These are phyloP conservation scores for Candida buenavistaensis DNA, from an alignment of 1,139 yeast species.

Conservation along the genomic window DNA sequence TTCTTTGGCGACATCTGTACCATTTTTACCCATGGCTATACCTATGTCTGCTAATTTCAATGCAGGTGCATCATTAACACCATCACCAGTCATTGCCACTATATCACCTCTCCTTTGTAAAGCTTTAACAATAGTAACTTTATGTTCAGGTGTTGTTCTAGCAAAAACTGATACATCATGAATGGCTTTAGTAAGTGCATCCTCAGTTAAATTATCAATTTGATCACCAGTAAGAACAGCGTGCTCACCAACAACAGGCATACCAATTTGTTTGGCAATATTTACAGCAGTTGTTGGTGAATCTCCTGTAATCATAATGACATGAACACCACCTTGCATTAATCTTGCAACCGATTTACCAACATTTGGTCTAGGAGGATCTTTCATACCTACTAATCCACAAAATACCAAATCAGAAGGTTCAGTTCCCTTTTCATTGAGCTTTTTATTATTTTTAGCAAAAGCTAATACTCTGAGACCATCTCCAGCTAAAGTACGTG, in stretches of 20 bases:
- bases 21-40: conserved; percentile 94
- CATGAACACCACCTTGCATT: conserved; percentile 90
- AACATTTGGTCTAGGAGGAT: conserved; percentile 92
- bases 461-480: conserved; percentile 87
- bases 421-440: conserved; percentile 25
- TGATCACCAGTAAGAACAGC: conserved; percentile 83
- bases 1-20: conserved; percentile 98
- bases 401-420: conserved; percentile 68
- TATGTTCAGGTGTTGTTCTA: conserved; percentile 95
- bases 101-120: conserved; percentile 90
- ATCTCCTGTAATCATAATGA: conserved; percentile 97
- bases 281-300: conserved; percentile 89
- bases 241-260: conserved; percentile 68
- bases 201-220: conserved; percentile 69
- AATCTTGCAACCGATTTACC: conserved; percentile 67
- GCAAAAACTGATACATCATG: conserved; percentile 89
- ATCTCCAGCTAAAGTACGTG: conserved; percentile 68
- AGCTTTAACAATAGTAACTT: conserved; percentile 87
- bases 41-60: conserved; percentile 96
- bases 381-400: conserved; percentile 92
- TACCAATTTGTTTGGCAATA: conserved; percentile 90
- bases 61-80: conserved; percentile 99
- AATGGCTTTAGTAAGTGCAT: conserved; percentile 69
- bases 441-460: conserved; percentile 52
- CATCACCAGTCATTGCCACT: conserved; percentile 99